Evolutionary conservation across 208 protist species (phyloP).

Genomic region (Crithidia expoeki): DNA sequence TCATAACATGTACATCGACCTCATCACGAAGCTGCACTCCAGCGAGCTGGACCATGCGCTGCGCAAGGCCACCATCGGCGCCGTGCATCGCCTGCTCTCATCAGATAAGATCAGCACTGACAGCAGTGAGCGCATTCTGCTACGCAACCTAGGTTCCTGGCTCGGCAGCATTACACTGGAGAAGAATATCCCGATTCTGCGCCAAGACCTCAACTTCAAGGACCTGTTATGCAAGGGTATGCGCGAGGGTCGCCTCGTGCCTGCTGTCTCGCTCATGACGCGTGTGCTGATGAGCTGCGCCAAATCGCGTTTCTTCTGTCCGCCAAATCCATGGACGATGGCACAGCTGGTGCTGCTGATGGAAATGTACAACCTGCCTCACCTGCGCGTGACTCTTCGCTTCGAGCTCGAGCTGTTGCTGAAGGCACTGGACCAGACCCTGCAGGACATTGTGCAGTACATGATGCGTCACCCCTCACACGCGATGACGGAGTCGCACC

Average conservation of each 20-base stretch:
- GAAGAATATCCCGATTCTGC: constrained; percentile 97
- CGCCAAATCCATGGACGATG: constrained; percentile 99
- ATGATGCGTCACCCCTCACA: constrained; percentile 46
- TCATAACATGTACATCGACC: constrained; percentile 92
- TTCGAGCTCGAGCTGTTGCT: constrained; percentile 97
- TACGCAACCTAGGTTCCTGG: constrained; percentile 99
- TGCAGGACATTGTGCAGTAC: constrained; percentile 63
- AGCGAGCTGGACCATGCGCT: constrained; percentile 87
- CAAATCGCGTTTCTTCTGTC: constrained; percentile 94
- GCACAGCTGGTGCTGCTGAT: constrained; percentile 90
- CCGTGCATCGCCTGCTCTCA: constrained; percentile 88
- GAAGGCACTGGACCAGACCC: constrained; percentile 71
- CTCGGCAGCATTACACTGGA: constrained; percentile 97
- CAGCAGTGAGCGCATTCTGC: constrained; percentile 92
- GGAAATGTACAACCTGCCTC: constrained; percentile 96
- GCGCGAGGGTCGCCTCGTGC: constrained; percentile 93
- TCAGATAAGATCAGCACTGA: constrained; percentile 95
- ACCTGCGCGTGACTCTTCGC: constrained; percentile 97
- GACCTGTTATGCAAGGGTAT: constrained; percentile 95
- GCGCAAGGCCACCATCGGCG: constrained; percentile 81
- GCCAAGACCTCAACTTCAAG: constrained; percentile 95
- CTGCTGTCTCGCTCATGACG: constrained; percentile 96
- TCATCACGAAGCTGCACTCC: constrained; percentile 82
- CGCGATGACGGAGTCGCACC: constrained; percentile 41
- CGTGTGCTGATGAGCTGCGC: constrained; percentile 92